Conservation (phyloP, 345 rosid genomes). For the Rubroshorea leprosula region DNA sequence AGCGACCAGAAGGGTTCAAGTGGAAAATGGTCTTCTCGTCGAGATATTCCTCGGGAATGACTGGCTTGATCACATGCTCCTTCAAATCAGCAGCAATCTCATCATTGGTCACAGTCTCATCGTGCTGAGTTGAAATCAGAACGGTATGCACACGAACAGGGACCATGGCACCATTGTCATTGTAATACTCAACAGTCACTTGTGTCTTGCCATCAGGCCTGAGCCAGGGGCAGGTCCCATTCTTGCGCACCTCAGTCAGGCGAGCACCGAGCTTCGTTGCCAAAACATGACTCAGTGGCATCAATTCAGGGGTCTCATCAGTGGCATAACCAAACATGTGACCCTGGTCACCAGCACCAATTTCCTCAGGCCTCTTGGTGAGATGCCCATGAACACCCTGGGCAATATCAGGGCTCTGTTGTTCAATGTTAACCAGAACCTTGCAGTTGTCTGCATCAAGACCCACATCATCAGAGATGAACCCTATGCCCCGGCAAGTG, state of each 20-base stretch:
- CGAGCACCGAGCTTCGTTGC: slow-evolving; percentile 76
- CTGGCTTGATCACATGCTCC: slow-evolving; percentile 67
- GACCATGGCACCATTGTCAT: slow-evolving; percentile 50
- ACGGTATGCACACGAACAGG: slow-evolving; percentile 51
- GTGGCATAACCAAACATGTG: slow-evolving; percentile 78
- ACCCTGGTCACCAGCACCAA: slow-evolving; percentile 78
- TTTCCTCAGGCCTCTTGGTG: slow-evolving; percentile 57
- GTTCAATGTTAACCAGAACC: slow-evolving; percentile 63
- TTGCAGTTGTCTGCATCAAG: slow-evolving; percentile 65
- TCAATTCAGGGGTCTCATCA: slow-evolving; percentile 66
- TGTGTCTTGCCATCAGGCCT: slow-evolving; percentile 64
- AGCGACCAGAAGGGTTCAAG: slow-evolving; percentile 76
- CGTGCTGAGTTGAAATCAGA: slow-evolving; percentile 55
- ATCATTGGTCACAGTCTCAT: slow-evolving; percentile 52
- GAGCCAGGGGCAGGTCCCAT: slow-evolving; percentile 45
- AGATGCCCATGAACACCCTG: slow-evolving; percentile 74
- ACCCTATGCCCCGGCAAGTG: slow-evolving; percentile 62
- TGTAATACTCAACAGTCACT: slow-evolving; percentile 51
- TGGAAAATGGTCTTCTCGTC: slow-evolving; percentile 85
- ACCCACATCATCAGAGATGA: slow-evolving; percentile 53
- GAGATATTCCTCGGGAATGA: slow-evolving; percentile 65
- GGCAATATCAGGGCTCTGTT: slow-evolving; percentile 70
- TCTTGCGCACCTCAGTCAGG: slow-evolving; percentile 62
- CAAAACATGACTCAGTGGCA: slow-evolving; percentile 69
- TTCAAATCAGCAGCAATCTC: slow-evolving; percentile 53